Base-by-base conservation (phyloP, 352 stramenopile genomes). In the Pythium pyrilobum region DNA sequence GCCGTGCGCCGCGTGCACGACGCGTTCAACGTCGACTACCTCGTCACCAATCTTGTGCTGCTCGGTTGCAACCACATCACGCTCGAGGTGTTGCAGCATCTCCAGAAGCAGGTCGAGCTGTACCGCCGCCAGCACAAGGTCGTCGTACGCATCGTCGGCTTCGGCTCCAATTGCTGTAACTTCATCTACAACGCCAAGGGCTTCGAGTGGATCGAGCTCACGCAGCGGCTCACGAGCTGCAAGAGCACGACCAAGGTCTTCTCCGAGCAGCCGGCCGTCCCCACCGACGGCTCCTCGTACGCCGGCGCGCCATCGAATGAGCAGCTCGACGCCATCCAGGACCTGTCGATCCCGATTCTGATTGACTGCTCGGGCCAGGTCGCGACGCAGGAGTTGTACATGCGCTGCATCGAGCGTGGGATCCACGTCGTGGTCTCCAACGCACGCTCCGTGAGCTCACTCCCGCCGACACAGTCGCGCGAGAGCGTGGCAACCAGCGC, bases 401-500 rank as follows among this genome's bases (percentile, higher is more conserved):
- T 64, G 12, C 62, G 64, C 18, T 89, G 77, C 55, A 79, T 88
- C 41, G 75, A 81, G 24, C 79, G 74, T 15, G 77, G 76, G 13
- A 85, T 90, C 42, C 77, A 88, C 52, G 68, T 91, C 10, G 77
- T 89, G 5, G 69, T 77, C 0, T 91, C 75, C 25, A 91, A 91
- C 42, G 76, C 75, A 2, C 69, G 69, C 4, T 86, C 78, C 8
- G 69, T 87, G 12, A 80, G 60, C 40, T 50, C 62, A 21, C 43
- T 91, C 15, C 74, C 77, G 4, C 56, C 67, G 12, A 86, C 77
- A 0, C 66, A 74, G 29, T 85, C 74, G 6, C 73, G 74, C 10
- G 76, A 85, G 41, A 84, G 74, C 56, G 66, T 87, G 3, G 72
- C 75, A 11, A 76, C 69, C 8, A 57, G 42, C 12, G 9, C 39